phyloP scores from a whole-genome alignment of 2,329 filamentous ascomycete species.

The Chalaropsis thielavioides region DNA sequence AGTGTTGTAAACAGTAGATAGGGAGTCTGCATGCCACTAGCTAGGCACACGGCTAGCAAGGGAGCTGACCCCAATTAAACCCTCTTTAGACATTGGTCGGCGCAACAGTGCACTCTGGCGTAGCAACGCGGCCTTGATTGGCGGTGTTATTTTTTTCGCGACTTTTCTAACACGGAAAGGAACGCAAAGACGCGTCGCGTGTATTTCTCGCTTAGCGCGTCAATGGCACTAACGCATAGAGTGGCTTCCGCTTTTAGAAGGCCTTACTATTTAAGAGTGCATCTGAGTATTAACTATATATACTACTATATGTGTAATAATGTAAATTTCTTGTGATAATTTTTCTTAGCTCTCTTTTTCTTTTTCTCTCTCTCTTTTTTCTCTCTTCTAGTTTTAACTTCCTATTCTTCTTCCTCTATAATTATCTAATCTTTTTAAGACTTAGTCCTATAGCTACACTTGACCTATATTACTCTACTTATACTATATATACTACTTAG shows the following conservation, averaged over 20 bases:
- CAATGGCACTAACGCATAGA: conserved; percentile 1
- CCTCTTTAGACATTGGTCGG: neutral
- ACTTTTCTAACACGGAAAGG: neutral
- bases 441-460: too few species aligned
- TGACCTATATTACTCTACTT: too few species aligned
- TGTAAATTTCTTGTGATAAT: too few species aligned
- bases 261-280: neutral
- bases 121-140: conserved; percentile 11
- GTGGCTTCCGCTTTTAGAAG: neutral
- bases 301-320: too few species aligned
- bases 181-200: conserved; percentile 3
- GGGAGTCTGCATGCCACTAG: neutral
- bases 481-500: too few species aligned
- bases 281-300: too few species aligned
- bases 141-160: neutral
- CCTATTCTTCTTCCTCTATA: too few species aligned
- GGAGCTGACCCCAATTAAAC: neutral
- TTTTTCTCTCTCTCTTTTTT: too few species aligned
- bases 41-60: neutral
- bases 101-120: neutral
- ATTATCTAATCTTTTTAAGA: too few species aligned
- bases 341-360: too few species aligned
- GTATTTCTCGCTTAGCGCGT: neutral
- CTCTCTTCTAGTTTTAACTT: too few species aligned
- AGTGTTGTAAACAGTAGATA: neutral